Evolutionary conservation across 306 rosid genomes (phyloP).

Genomic region (Geum urbanum): DNA sequence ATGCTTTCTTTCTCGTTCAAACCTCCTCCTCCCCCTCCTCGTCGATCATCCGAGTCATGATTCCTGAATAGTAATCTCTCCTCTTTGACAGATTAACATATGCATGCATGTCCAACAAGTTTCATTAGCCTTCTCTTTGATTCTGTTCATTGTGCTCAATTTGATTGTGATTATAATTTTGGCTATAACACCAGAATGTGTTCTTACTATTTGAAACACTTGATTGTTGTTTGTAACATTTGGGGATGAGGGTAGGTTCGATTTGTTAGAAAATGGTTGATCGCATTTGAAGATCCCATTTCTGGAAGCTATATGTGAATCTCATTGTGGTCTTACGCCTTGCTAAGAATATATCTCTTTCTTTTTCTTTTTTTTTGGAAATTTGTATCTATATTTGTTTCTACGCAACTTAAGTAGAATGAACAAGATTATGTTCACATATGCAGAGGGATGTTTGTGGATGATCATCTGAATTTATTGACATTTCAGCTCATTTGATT

Average conservation of each 20-base stretch:
- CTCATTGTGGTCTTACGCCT: not conserved
- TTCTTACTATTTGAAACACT: not conserved
- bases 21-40: slow-evolving; percentile 5
- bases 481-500: not conserved
- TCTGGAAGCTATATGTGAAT: not conserved
- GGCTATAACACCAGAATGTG: not conserved
- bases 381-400: not conserved
- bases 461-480: too few species aligned
- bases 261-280: not conserved
- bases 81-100: not conserved
- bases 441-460: not conserved
- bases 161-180: slow-evolving; percentile 10
- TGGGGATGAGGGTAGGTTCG: slow-evolving; percentile 2
- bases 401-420: not conserved
- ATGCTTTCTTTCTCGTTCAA: not conserved
- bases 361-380: too few species aligned
- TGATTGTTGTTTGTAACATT: not conserved
- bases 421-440: not conserved
- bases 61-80: slow-evolving; percentile 66
- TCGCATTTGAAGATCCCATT: not conserved
- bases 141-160: not conserved
- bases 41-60: slow-evolving; percentile 39
- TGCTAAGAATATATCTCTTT: too few species aligned
- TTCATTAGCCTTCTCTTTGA: not conserved
- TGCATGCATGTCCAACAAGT: slow-evolving; percentile 7